Base-by-base conservation (phyloP, 352 stramenopile species). In the Blastocystis sp. region DNA sequence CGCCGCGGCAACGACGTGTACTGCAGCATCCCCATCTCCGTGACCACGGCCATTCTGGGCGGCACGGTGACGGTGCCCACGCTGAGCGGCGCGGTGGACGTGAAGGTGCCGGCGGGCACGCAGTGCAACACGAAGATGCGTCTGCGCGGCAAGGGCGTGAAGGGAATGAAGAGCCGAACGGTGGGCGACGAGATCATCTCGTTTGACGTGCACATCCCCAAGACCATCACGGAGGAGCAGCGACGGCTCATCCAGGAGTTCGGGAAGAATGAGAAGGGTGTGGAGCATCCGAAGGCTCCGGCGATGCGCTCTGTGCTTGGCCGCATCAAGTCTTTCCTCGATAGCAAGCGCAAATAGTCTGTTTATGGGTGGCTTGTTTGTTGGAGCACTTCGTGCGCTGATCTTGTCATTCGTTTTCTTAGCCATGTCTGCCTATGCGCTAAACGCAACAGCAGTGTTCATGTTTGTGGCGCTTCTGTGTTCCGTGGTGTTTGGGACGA, bases 141-240 rank as follows among this genome's bases (percentile, higher is more conserved):
- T 77, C 95, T 96, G 93, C 93, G 93, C 62, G 93, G 93, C 71
- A 95, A 95, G 90, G 93, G 93, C 60, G 95, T 96, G 71, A 95
- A 95, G 90, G 92, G 95, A 65, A 92, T 95, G 84, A 95, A 95
- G 88, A 94, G 92, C 78, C 94, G 92, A 86, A 92, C 92, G 67
- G 92, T 93, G 41, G 93, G 93, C 70, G 95, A 93, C 74, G 93
- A 96, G 89, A 89, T 95, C 7, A 93, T 96, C 74, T 95, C 93
- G 60, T 90, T 96, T 53, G 93, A 95, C 86, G 93, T 96, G 59
- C 92, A 94, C 77, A 90, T 96, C 56, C 93, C 93, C 84, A 94
- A 92, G 71, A 94, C 91, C 82, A 89, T 96, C 52, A 94, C 92
- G 23, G 76, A 89, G 19, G 92, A 92, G n/a, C 93, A 96, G 89